phyloP scores from a whole-genome alignment of 2,329 filamentous ascomycete species.

The Calonectria pteridis region DNA sequence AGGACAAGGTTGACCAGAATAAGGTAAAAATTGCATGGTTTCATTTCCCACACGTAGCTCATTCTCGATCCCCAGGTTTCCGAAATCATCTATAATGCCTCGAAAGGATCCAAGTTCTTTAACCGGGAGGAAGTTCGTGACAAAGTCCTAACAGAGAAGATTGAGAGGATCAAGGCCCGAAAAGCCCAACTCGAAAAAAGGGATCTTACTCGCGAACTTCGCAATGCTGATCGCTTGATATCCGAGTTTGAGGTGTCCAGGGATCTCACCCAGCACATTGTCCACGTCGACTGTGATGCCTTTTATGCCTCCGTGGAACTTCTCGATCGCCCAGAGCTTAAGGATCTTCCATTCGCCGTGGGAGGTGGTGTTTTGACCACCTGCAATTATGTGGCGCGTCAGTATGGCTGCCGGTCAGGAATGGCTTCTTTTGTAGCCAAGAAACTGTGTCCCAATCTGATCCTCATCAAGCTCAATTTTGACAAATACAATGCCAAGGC shows the following conservation, averaged over 20 bases:
- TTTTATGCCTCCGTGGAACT: conserved; percentile 97
- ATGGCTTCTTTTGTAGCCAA: conserved; percentile 98
- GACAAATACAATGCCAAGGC: conserved; percentile 93
- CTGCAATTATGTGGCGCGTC: conserved; percentile 89
- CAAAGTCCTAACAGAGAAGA: conserved; percentile 86
- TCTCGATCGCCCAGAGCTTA: conserved; percentile 85
- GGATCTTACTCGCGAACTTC: conserved; percentile 79
- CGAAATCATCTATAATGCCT: conserved; percentile 96
- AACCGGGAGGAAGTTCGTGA: conserved; percentile 89
- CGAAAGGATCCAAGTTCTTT: conserved; percentile 97
- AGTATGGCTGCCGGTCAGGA: conserved; percentile 90
- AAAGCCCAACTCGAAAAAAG: conserved; percentile 81
- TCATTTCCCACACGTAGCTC: background rate
- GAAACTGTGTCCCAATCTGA: conserved; percentile 89
- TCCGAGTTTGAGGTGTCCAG: conserved; percentile 81
- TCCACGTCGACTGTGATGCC: conserved; percentile 97
- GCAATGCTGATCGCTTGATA: conserved; percentile 85
- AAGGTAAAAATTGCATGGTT: conserved; percentile 65
- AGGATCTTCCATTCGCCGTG: conserved; percentile 90
- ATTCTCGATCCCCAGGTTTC: conserved; percentile 72
- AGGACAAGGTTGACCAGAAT: conserved; percentile 91
- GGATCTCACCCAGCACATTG: conserved; percentile 85
- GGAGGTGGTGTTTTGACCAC: conserved; percentile 76
- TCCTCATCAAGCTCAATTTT: conserved; percentile 87
- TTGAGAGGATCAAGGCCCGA: conserved; percentile 80